Percentiles rank a stretch among this genome's conserved stretches.
These are phyloP conservation scores for Clavispora carvajalis DNA, from an alignment of 805 yeast species.

Conservation along the genomic window DNA sequence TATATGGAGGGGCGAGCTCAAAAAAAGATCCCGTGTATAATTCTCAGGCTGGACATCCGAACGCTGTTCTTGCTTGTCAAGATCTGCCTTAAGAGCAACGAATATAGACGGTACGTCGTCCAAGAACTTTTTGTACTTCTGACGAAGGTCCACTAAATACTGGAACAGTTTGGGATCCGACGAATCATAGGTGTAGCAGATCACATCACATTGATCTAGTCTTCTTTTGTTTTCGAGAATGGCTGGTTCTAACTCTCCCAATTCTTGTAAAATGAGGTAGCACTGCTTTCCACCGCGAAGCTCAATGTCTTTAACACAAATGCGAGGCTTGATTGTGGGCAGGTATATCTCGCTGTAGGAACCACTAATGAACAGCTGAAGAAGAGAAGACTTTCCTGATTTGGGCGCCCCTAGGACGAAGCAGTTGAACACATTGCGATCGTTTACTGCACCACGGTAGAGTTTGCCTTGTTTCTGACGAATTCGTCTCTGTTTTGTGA, in stretches of 20 bases:
- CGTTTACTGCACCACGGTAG: slow-evolving; percentile 66
- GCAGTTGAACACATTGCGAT: slow-evolving; percentile 90
- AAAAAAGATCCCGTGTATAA: slow-evolving; percentile 57
- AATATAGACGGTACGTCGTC: slow-evolving; percentile 72
- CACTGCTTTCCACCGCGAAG: slow-evolving; percentile 93
- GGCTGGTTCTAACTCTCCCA: slow-evolving; percentile 82
- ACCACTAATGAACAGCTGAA: slow-evolving; percentile 77
- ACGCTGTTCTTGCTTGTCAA: slow-evolving; percentile 93
- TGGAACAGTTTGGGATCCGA: slow-evolving; percentile 95
- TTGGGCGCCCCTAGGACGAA: slow-evolving; percentile 79
- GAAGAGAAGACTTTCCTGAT: slow-evolving; percentile 80
- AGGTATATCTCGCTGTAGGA: slow-evolving; percentile 64
- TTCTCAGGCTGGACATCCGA: slow-evolving; percentile 83
- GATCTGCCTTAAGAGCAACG: slow-evolving; percentile 92
- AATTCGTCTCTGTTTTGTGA: slow-evolving; percentile 74
- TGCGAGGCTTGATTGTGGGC: slow-evolving; percentile 75
- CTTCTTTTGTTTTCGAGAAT: slow-evolving; percentile 65
- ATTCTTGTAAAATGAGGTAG: slow-evolving; percentile 82
- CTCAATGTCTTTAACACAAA: slow-evolving; percentile 90
- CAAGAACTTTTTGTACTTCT: slow-evolving; percentile 51
- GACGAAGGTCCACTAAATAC: slow-evolving; percentile 65
- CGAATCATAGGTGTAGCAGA: slow-evolving; percentile 88
- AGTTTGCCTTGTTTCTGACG: slow-evolving; percentile 59
- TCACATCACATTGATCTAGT: slow-evolving; percentile 81
- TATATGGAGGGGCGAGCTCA: slow-evolving; percentile 85